phyloP scores from a whole-genome alignment of 306 rosid genomes.

The Acacia crassicarpa region DNA sequence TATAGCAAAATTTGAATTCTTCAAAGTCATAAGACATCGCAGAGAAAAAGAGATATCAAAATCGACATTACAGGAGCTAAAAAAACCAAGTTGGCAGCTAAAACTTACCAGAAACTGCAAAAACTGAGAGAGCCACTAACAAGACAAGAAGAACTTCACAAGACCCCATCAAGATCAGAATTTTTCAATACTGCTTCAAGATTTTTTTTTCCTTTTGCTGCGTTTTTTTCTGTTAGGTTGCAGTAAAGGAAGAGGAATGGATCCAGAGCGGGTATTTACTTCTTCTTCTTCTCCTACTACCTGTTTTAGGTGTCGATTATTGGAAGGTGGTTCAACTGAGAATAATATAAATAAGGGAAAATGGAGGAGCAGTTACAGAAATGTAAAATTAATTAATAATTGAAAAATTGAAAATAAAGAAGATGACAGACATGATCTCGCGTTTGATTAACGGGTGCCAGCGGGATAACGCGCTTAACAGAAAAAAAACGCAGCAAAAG shows the following conservation, averaged over 20 bases:
- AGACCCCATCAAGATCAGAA: slow-evolving; percentile 32
- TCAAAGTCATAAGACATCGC: not conserved
- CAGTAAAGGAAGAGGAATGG: not conserved
- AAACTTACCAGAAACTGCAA: slow-evolving; percentile 56
- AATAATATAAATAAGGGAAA: not conserved
- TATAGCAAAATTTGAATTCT: not conserved
- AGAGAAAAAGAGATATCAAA: not conserved
- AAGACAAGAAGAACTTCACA: slow-evolving; percentile 44
- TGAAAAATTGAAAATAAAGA: not conserved
- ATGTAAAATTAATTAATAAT: not conserved
- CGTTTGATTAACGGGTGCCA: slow-evolving; percentile 18
- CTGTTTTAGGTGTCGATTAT: not conserved
- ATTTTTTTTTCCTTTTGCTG: not conserved
- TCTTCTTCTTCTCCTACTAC: not conserved
- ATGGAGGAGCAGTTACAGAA: not conserved
- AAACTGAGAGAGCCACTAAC: slow-evolving; percentile 39
- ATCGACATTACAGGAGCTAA: not conserved
- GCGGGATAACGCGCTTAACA: slow-evolving; percentile 45
- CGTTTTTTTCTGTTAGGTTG: not conserved
- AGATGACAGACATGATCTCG: not conserved
- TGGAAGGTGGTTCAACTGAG: not conserved
- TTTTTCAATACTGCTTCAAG: not conserved
- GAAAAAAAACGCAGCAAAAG: no score
- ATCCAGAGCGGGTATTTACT: slow-evolving; percentile 4
- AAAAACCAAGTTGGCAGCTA: not conserved